Conservation (phyloP, 2,329 filamentous ascomycete genomes). For the Diaporthe eres region DNA sequence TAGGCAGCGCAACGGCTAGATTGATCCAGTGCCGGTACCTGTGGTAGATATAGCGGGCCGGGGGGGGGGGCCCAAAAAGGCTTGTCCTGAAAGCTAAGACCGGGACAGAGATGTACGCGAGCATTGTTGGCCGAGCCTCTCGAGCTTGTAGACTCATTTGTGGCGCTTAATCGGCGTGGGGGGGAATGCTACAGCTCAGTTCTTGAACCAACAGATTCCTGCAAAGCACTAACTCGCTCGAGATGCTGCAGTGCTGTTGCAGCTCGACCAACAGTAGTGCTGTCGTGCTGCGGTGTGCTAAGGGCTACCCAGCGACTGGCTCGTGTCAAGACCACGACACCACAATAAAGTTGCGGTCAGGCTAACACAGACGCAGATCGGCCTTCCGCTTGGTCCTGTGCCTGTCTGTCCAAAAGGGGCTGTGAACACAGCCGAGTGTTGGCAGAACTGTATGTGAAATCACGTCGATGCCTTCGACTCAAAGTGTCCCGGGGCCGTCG, state of each 20-base stretch:
- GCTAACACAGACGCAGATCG: background rate
- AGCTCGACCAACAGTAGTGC: background rate
- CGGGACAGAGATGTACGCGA: background rate
- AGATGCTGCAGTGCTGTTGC: background rate
- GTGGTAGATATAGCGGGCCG: slow-evolving; percentile 34
- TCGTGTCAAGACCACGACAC: background rate
- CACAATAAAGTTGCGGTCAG: background rate
- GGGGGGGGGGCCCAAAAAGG: slow-evolving; percentile 13
- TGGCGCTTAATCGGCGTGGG: slow-evolving; percentile 6
- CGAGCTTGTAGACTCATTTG: slow-evolving; percentile 3
- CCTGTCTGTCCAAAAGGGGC: background rate
- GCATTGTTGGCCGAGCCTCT: slow-evolving; percentile 16
- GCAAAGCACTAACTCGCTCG: background rate
- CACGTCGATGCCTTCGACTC: background rate
- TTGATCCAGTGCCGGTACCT: background rate
- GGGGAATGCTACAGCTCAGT: background rate
- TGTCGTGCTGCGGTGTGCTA: background rate
- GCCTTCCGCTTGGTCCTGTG: background rate
- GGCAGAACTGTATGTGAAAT: background rate
- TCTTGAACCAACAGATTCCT: background rate
- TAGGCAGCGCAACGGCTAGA: background rate
- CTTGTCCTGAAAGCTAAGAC: slow-evolving; percentile 4
- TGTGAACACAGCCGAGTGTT: background rate
- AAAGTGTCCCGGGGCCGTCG: background rate
- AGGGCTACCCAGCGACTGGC: background rate